Evolutionary conservation across 1,284 basidiomycete genomes (phyloP).

Genomic region (Puccinia hordei): DNA sequence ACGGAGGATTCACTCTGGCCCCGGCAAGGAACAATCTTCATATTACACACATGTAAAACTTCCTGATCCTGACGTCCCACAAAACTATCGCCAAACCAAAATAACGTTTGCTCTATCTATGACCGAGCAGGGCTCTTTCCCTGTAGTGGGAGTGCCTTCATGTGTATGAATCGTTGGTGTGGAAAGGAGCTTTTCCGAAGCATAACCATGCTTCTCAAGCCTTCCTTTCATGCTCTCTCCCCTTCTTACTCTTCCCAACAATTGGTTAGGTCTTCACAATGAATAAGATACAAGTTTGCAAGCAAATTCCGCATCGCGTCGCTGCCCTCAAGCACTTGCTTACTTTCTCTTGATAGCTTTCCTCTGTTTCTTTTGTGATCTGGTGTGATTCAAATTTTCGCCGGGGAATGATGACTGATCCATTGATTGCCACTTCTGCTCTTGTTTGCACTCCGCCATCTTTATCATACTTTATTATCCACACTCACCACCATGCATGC

Average conservation of each 20-base stretch:
- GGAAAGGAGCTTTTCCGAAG: slow-evolving; percentile 33
- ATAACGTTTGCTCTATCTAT: slow-evolving; percentile 12
- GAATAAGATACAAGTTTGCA: neutral
- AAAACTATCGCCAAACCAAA: neutral
- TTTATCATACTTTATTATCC: neutral
- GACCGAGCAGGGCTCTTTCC: slow-evolving; percentile 1
- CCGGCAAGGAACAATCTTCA: slow-evolving; percentile 14
- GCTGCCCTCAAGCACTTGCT: neutral
- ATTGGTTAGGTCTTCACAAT: neutral
- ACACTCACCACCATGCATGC: slow-evolving; percentile 27
- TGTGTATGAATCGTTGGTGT: slow-evolving; percentile 34
- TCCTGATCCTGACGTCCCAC: slow-evolving; percentile 22
- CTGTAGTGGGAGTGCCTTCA: slow-evolving; percentile 1
- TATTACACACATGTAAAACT: slow-evolving; percentile 18
- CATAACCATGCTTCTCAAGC: slow-evolving; percentile 31
- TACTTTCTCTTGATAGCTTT: slow-evolving; percentile 15
- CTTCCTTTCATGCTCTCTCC: slow-evolving; percentile 25
- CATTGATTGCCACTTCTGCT: slow-evolving; percentile 36
- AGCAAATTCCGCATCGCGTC: neutral
- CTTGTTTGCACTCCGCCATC: slow-evolving; percentile 30
- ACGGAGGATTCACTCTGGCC: slow-evolving; percentile 32
- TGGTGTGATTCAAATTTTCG: slow-evolving; percentile 25
- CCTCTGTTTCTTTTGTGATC: slow-evolving; percentile 10
- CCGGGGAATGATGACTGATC: slow-evolving; percentile 37
- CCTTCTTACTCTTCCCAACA: slow-evolving; percentile 15